Conservation (phyloP, 352 stramenopile genomes). For the Pythium diclinum region DNA sequence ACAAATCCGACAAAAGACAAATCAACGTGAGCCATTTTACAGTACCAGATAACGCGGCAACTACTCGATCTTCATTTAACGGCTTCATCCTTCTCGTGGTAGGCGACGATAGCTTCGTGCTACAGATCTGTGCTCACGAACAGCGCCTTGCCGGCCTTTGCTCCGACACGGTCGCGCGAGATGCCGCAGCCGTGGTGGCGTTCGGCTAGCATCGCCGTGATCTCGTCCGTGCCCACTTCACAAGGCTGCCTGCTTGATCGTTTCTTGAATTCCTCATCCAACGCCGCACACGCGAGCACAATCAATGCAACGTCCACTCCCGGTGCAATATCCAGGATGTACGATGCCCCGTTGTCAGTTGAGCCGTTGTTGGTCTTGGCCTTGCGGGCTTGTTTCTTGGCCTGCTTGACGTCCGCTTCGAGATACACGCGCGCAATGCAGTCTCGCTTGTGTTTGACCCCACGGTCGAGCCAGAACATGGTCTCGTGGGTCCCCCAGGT, state of each 20-base stretch:
- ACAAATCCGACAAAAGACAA: no score
- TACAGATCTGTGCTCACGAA: conserved; percentile 10
- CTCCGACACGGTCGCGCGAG: not conserved
- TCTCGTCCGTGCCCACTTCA: conserved; percentile 15
- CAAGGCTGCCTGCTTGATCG: not conserved
- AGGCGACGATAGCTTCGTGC: not conserved
- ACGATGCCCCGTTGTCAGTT: not conserved
- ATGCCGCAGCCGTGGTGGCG: conserved; percentile 15
- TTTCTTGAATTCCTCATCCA: conserved; percentile 16
- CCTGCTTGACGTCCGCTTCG: not conserved
- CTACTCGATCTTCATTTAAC: no score
- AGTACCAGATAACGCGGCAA: no score
- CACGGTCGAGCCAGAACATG: conserved; percentile 13
- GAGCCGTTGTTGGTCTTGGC: not conserved
- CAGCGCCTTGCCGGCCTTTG: conserved; percentile 5
- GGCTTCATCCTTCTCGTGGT: no score
- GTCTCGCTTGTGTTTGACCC: not conserved
- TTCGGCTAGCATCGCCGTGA: conserved; percentile 12
- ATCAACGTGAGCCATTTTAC: no score
- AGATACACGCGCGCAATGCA: conserved; percentile 19
- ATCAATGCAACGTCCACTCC: conserved; percentile 21
- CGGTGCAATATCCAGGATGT: conserved; percentile 13
- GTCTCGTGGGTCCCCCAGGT: conserved; percentile 14
- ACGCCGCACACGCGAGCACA: conserved; percentile 16
- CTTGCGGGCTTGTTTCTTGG: not conserved